phyloP scores from a whole-genome alignment of 257 asterid genomes.

The Solanum chilense region DNA sequence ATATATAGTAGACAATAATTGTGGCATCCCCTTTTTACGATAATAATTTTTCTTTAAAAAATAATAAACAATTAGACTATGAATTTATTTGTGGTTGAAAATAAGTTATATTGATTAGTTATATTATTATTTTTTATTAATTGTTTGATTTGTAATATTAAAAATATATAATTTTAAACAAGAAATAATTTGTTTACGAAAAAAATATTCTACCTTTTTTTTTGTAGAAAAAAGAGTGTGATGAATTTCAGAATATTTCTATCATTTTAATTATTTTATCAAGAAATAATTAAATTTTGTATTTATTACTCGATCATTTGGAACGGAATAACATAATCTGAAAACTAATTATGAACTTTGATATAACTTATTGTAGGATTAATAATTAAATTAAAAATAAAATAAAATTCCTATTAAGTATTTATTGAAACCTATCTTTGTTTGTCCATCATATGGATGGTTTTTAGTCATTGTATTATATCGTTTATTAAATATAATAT shows the following conservation, averaged over 20 bases:
- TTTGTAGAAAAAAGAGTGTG: neutral
- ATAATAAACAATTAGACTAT: neutral
- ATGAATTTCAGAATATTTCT: neutral
- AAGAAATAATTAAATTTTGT: too few relatives aligned
- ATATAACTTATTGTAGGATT: too few relatives aligned
- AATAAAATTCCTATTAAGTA: too few relatives aligned
- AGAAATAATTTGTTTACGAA: neutral
- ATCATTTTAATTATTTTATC: neutral
- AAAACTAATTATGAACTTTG: too few relatives aligned
- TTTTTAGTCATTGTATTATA: neutral
- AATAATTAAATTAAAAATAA: too few relatives aligned
- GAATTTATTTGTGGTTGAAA: neutral
- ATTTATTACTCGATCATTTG: neutral
- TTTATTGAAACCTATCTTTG: neutral
- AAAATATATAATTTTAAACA: neutral
- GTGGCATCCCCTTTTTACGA: neutral
- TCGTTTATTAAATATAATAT: too few relatives aligned
- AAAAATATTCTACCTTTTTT: neutral
- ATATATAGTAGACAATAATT: neutral
- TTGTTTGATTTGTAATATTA: neutral
- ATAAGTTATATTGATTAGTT: neutral
- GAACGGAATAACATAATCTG: neutral
- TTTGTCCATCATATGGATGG: neutral
- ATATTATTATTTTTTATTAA: neutral
- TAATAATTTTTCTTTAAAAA: neutral